Evolutionary conservation across 1,139 yeast genomes (phyloP).

Genomic region (Candida albicans): DNA sequence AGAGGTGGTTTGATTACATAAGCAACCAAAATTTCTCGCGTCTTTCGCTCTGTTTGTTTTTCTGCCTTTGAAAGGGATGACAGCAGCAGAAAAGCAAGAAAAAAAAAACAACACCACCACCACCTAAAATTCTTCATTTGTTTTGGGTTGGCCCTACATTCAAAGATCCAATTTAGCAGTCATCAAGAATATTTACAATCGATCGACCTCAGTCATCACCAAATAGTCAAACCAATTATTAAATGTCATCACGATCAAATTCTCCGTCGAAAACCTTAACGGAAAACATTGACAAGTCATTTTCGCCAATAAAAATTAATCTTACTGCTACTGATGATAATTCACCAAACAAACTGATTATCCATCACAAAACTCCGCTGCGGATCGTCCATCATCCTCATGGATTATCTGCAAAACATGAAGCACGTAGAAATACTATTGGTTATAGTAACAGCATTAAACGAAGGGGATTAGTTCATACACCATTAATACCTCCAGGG

Average conservation of each 20-base stretch:
- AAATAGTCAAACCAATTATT: background rate
- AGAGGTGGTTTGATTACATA: no score
- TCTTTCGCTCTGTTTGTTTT: no score
- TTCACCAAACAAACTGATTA: constrained; percentile 2
- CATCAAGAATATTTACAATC: background rate
- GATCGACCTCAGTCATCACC: background rate
- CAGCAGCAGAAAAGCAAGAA: background rate
- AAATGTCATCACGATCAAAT: constrained; percentile 2
- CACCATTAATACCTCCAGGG: constrained; percentile 16
- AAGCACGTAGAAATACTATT: constrained; percentile 29
- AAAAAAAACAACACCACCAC: background rate
- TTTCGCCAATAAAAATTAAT: constrained; percentile 14
- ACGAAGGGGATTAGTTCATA: constrained; percentile 14
- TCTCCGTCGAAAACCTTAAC: background rate
- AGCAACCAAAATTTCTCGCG: no score
- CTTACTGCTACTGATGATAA: constrained; percentile 2
- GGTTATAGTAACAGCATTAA: constrained; percentile 16
- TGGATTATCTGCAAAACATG: constrained; percentile 43
- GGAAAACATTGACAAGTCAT: constrained; percentile 10
- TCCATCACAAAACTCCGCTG: constrained; percentile 12
- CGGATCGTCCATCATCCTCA: constrained; percentile 42
- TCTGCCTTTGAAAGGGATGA: background rate
- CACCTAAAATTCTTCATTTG: no score
- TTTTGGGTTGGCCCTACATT: no score
- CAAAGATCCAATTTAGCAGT: background rate